These are phyloP conservation scores for Chlorella sp. DNA, from an alignment of 139 green algal genomes.

Conservation along the genomic window DNA sequence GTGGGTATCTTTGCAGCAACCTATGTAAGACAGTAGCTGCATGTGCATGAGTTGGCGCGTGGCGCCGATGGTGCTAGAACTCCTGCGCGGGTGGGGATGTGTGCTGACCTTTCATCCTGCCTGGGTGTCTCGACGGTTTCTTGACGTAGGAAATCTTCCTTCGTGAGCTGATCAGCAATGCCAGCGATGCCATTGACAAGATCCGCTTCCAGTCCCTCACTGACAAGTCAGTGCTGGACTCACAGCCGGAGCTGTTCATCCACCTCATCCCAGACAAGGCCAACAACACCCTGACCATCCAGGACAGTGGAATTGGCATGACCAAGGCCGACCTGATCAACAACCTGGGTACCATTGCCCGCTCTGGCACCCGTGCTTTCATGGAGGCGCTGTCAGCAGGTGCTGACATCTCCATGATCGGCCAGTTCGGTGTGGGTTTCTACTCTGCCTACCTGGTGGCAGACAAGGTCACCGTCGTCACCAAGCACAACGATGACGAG, in stretches of 20 bases:
- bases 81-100: too few species aligned
- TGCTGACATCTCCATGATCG: constrained; percentile 99
- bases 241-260: constrained; percentile 93
- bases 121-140: too few species aligned
- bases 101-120: too few species aligned
- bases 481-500: constrained; percentile 99
- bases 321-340: constrained; percentile 98
- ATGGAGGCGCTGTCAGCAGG: constrained; percentile 98
- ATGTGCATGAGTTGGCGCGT: constrained; percentile 75
- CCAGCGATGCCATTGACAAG: constrained; percentile 97
- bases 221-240: constrained; percentile 85
- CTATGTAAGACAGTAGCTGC: too few species aligned
- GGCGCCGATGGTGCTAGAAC: constrained; percentile 61
- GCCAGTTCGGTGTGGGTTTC: constrained; percentile 99
- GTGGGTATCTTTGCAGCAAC: too few species aligned
- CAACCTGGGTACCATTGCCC: constrained; percentile 99
- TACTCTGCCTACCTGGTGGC: constrained; percentile 99
- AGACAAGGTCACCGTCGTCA: constrained; percentile 78
- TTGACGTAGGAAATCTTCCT: too few species aligned
- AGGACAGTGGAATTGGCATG: constrained; percentile 95
- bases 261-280: constrained; percentile 94
- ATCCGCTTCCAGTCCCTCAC: constrained; percentile 48
- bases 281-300: constrained; percentile 93
- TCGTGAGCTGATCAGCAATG: constrained; percentile 94
- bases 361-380: constrained; percentile 97